Evolutionary conservation across 192 early-diverging fungal genomes (phyloP), one percentile per base, ranked within the genome.

Genomic region (Diversispora epigaea): DNA sequence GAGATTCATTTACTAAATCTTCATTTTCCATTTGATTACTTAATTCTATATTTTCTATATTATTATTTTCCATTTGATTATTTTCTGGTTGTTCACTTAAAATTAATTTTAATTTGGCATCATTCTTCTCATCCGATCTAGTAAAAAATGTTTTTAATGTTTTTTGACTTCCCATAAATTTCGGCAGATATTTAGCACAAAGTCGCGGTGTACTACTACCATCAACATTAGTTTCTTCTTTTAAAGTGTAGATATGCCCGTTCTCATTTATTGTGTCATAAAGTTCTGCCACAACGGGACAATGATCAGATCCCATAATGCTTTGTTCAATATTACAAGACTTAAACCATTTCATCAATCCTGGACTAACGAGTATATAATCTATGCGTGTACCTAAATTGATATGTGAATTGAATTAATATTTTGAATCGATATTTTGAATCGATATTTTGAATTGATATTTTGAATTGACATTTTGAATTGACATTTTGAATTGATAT

Each of bases 281-380:
- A 25, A 64, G 40, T 32, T 86, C 85, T 0, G 76, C 79, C 44
- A 83, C 75, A 2, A 94, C 90, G 2, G 92, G 93, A 72, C 94
- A 95, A 76, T 95, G 94, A 79, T 95, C 94, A 15, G 89, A 91
- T 8, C 94, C 94, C 62, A 88, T 77, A 12, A 93, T 76, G 2
- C 86, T 69, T 7, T 87, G 82, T 44, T 87, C 77, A 4, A 93
- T 81, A 56, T 89, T 77, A 25, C 89, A 84, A 22, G 75, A 82
- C n/a, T 79, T 80, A 64, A 93, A 82, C 87, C 86, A 90, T 11
- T 85, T 82, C 1, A 85, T 22, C 2, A 95, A 76, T 1, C 65
- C 82, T 19, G 76, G 62, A 8, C 87, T 84, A 0, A 81, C 80
- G 11, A 94, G 79, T 41, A 94, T 82, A 72, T 92, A 95, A 70